These are phyloP conservation scores for Citrullus mucosospermus DNA, from an alignment of 306 rosid genomes.

Conservation along the genomic window DNA sequence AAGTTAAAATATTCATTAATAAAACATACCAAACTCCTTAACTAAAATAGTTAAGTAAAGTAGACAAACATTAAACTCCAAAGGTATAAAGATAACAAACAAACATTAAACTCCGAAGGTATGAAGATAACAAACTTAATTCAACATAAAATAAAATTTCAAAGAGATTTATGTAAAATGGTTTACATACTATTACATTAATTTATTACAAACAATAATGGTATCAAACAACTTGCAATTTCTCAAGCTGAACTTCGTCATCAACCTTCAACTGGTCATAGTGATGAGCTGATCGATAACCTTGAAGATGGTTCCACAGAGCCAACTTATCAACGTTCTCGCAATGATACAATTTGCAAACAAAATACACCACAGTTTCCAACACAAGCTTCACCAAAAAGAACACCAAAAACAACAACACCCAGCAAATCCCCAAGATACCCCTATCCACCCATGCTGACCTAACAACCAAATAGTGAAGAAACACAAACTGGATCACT, in stretches of 20 bases:
- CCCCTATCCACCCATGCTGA: conserved; percentile 18
- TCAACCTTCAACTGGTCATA: conserved; percentile 39
- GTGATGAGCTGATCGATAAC: conserved; percentile 14
- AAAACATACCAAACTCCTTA: no score
- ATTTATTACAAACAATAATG: neutral
- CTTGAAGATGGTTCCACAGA: conserved; percentile 45
- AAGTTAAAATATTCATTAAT: no score
- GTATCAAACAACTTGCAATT: neutral
- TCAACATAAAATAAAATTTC: no score
- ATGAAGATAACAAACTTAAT: no score
- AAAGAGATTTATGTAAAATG: no score
- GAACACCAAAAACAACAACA: conserved; percentile 19
- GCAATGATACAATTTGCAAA: conserved; percentile 68
- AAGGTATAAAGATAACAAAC: no score
- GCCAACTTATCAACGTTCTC: conserved; percentile 56
- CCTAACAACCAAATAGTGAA: neutral
- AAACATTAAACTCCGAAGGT: no score
- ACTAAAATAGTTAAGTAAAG: no score
- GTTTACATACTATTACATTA: no score
- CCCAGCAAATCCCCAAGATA: conserved; percentile 22
- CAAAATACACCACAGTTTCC: conserved; percentile 63
- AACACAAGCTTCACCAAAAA: conserved; percentile 33
- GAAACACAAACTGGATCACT: neutral
- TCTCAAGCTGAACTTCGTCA: neutral
- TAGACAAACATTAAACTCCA: no score